Evolutionary conservation across 1,284 basidiomycete species (phyloP).

Genomic region (Papiliotrema flavescens): DNA sequence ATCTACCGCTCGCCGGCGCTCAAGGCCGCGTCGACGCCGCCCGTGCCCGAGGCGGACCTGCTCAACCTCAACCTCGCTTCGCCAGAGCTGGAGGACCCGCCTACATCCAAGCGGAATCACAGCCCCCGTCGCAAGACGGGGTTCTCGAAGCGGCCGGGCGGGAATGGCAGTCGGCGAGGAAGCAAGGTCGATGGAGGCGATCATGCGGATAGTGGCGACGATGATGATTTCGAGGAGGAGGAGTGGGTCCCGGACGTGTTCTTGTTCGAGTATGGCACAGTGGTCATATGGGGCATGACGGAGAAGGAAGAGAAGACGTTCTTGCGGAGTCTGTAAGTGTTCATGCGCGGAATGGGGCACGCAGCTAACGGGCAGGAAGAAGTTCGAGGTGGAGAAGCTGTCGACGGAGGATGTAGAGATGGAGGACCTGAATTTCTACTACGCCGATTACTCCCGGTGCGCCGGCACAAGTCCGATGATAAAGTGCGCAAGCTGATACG

Average conservation of each 20-base stretch:
- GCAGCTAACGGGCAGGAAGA: slow-evolving; percentile 58
- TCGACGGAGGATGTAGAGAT: slow-evolving; percentile 81
- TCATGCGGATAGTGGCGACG: slow-evolving; percentile 54
- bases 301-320: slow-evolving; percentile 86
- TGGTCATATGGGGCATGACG: slow-evolving; percentile 97
- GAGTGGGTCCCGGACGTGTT: slow-evolving; percentile 73
- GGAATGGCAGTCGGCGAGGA: slow-evolving; percentile 55
- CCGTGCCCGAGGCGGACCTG: slow-evolving; percentile 42
- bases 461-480: slow-evolving; percentile 19
- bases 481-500: neutral
- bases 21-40: slow-evolving; percentile 22
- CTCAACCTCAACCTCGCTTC: slow-evolving; percentile 29
- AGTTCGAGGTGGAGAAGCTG: slow-evolving; percentile 86
- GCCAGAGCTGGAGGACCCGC: slow-evolving; percentile 9
- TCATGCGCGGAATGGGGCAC: neutral
- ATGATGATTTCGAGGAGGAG: slow-evolving; percentile 57
- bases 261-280: slow-evolving; percentile 82
- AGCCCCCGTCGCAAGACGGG: slow-evolving; percentile 25
- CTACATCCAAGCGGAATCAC: neutral
- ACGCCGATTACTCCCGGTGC: slow-evolving; percentile 90
- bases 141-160: slow-evolving; percentile 40
- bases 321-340: slow-evolving; percentile 74
- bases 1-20: slow-evolving; percentile 34
- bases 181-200: slow-evolving; percentile 52
- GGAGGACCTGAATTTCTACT: slow-evolving; percentile 96